Percentiles rank a stretch among this genome's conserved stretches.
Conservation (phyloP, 2,329 filamentous ascomycete genomes). For the Apiospora pterosperma region DNA sequence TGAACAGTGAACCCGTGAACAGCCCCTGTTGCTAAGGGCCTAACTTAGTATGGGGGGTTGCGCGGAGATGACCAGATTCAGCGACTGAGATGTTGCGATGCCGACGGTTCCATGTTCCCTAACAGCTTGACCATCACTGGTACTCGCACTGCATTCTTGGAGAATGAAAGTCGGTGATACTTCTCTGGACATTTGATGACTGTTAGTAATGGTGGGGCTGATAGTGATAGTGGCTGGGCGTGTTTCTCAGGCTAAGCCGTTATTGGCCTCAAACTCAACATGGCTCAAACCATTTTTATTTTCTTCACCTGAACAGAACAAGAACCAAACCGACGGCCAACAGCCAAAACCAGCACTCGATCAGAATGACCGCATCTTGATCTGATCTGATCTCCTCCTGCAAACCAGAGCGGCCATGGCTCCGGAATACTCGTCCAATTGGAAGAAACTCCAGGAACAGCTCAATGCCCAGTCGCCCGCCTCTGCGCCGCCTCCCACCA, state of each 20-base stretch:
- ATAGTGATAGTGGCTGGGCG: not conserved
- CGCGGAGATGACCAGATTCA: not conserved
- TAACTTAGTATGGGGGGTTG: not conserved
- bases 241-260: not conserved
- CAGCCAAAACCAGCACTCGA: not conserved
- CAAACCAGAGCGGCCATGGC: conserved; percentile 30
- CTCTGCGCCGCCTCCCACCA: conserved; percentile 21
- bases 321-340: not conserved
- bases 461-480: conserved; percentile 44
- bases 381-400: not conserved
- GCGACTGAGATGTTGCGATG: not conserved
- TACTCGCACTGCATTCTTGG: no score
- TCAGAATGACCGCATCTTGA: not conserved
- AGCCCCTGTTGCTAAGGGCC: not conserved
- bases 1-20: not conserved
- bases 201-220: not conserved
- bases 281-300: not conserved
- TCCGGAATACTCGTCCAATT: conserved; percentile 62
- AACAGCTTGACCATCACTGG: not conserved
- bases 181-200: no score
- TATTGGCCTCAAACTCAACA: not conserved
- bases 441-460: conserved; percentile 72
- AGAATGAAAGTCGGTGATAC: no score
- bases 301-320: not conserved
- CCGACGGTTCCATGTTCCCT: not conserved